Percentiles rank a stretch among this genome's conserved stretches.
These are phyloP conservation scores for Globisporangium nagaii DNA, from an alignment of 352 stramenopile species.

Conservation along the genomic window DNA sequence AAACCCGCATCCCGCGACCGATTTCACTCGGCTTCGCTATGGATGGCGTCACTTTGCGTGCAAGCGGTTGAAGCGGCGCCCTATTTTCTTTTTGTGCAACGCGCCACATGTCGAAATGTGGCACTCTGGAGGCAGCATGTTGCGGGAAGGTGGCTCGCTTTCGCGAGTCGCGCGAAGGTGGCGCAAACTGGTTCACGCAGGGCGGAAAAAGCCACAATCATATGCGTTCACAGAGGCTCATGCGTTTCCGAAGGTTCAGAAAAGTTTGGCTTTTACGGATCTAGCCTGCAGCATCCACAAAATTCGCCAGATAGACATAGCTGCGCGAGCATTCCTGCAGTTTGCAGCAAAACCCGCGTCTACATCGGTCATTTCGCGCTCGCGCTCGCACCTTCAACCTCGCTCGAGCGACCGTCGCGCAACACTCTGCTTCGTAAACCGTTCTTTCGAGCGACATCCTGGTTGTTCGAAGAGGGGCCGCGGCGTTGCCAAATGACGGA, in stretches of 20 bases:
- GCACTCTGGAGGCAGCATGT: too few species aligned
- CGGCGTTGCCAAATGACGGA: background rate
- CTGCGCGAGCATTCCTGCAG: background rate
- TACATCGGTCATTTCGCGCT: too few species aligned
- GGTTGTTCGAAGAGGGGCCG: too few species aligned
- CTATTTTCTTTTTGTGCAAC: background rate
- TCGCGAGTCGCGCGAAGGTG: too few species aligned
- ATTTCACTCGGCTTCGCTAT: too few species aligned
- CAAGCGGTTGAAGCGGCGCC: background rate
- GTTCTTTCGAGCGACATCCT: constrained; percentile 3
- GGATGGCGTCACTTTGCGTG: too few species aligned
- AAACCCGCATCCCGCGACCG: too few species aligned
- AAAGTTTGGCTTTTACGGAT: too few species aligned
- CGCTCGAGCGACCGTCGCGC: constrained; percentile 3
- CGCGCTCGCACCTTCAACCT: constrained; percentile 7
- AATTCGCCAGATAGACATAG: background rate
- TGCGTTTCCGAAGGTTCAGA: too few species aligned
- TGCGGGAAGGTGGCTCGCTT: too few species aligned
- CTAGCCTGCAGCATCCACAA: background rate
- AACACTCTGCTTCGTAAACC: constrained; percentile 5
- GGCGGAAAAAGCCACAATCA: background rate
- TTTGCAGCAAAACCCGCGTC: background rate
- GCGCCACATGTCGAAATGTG: background rate
- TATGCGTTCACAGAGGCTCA: too few species aligned
- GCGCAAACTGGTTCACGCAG: background rate